These are phyloP conservation scores for Graphium sp. DNA, from an alignment of 2,329 filamentous ascomycete genomes.

Conservation along the genomic window DNA sequence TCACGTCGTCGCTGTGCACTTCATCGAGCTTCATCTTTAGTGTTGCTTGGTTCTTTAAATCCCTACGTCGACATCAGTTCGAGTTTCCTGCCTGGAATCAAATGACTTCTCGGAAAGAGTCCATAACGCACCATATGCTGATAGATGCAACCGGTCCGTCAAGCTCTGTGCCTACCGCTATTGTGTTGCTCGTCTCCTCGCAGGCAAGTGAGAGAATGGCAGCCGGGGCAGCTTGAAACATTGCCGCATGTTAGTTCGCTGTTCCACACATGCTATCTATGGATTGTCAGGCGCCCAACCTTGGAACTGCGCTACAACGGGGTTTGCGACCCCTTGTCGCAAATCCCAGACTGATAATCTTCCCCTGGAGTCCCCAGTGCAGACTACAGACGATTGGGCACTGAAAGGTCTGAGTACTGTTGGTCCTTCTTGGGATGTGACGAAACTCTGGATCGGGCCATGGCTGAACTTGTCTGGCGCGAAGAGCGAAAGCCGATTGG, in stretches of 20 bases:
- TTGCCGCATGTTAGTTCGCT: not conserved
- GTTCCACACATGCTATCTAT: not conserved
- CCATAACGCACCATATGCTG: conserved; percentile 34
- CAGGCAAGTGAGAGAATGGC: conserved; percentile 51
- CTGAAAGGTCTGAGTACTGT: conserved; percentile 43
- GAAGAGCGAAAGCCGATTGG: conserved; percentile 52
- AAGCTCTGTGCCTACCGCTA: conserved; percentile 61
- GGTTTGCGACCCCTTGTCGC: conserved; percentile 21
- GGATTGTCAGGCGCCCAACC: conserved; percentile 17
- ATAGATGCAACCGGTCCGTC: conserved; percentile 45
- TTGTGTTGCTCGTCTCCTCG: conserved; percentile 32
- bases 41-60: conserved; percentile 35
- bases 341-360: conserved; percentile 50
- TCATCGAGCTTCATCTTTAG: conserved; percentile 39
- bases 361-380: conserved; percentile 58
- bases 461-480: conserved; percentile 37
- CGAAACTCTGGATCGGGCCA: conserved; percentile 27
- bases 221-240: conserved; percentile 22
- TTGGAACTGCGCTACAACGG: conserved; percentile 24
- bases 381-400: conserved; percentile 32
- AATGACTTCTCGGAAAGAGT: not conserved
- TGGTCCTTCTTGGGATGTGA: conserved; percentile 41
- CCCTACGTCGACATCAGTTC: conserved; percentile 15
- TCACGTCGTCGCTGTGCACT: conserved; percentile 52
- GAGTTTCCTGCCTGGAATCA: not conserved